phyloP scores from a whole-genome alignment of 257 asterid genomes.

The Anisodus acutangulus region DNA sequence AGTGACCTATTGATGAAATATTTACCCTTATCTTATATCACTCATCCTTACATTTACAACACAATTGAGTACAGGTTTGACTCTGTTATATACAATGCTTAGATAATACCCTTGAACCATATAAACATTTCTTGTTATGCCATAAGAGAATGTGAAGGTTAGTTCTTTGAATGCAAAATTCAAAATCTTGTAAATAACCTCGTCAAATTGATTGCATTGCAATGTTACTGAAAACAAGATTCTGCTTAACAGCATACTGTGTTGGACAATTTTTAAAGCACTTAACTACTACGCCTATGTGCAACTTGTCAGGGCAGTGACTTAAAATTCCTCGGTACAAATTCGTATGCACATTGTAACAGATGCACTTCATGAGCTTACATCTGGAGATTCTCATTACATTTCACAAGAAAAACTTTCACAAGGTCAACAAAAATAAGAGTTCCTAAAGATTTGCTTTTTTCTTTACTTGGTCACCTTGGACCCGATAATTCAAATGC shows the following conservation, averaged over 20 bases:
- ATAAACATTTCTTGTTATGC: background rate
- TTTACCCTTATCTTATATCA: background rate
- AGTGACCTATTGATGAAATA: background rate
- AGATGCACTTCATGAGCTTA: constrained; percentile 35
- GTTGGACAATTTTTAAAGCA: background rate
- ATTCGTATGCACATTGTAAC: constrained; percentile 47
- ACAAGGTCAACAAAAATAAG: constrained; percentile 20
- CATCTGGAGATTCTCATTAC: constrained; percentile 29
- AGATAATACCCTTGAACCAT: background rate
- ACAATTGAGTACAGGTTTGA: background rate
- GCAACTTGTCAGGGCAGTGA: constrained; percentile 33
- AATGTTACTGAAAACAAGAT: constrained; percentile 2
- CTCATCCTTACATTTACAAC: background rate
- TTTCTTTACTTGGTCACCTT: constrained; percentile 43
- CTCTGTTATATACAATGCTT: background rate
- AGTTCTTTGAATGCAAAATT: background rate
- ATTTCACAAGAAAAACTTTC: constrained; percentile 17
- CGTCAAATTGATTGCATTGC: background rate
- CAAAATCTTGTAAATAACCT: background rate
- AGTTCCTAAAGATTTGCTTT: constrained; percentile 35
- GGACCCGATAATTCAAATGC: constrained; percentile 63
- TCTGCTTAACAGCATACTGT: background rate
- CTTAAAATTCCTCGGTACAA: constrained; percentile 39
- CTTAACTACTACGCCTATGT: constrained; percentile 32
- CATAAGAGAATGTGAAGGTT: background rate